Evolutionary conservation across 805 yeast genomes (phyloP).

Genomic region (Saturnispora hagleri): DNA sequence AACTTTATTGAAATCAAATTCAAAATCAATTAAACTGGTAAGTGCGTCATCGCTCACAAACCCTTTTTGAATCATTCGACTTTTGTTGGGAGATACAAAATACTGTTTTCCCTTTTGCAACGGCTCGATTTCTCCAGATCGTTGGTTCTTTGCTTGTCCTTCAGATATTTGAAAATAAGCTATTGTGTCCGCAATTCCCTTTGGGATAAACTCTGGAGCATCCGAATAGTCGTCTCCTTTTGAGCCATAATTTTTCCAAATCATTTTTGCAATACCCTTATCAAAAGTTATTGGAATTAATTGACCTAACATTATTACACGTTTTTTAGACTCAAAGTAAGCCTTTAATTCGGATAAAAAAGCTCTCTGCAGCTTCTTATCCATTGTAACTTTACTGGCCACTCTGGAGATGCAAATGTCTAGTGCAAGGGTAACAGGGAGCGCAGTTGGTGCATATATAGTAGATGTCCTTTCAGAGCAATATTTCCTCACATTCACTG

Average conservation of each 20-base stretch:
- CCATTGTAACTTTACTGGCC: constrained; percentile 61
- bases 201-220: constrained; percentile 37
- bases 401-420: constrained; percentile 59
- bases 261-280: constrained; percentile 42
- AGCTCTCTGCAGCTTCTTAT: constrained; percentile 49
- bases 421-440: constrained; percentile 40
- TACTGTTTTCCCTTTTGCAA: constrained; percentile 31
- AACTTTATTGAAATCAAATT: constrained; percentile 1
- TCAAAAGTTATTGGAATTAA: constrained; percentile 73
- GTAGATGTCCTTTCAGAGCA: not conserved
- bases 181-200: constrained; percentile 57
- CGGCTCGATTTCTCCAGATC: constrained; percentile 16
- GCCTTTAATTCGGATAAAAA: constrained; percentile 52
- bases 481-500: not conserved
- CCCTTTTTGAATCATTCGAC: constrained; percentile 66
- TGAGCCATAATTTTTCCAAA: not conserved
- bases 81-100: constrained; percentile 56
- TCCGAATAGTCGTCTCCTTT: constrained; percentile 7
- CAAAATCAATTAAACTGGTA: constrained; percentile 21
- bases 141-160: constrained; percentile 29
- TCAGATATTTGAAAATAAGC: constrained; percentile 80
- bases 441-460: not conserved
- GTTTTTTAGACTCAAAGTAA: constrained; percentile 46
- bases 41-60: constrained; percentile 28
- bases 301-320: constrained; percentile 59